Conservation (phyloP, 352 stramenopile species). For the Blastocystis sp. region DNA sequence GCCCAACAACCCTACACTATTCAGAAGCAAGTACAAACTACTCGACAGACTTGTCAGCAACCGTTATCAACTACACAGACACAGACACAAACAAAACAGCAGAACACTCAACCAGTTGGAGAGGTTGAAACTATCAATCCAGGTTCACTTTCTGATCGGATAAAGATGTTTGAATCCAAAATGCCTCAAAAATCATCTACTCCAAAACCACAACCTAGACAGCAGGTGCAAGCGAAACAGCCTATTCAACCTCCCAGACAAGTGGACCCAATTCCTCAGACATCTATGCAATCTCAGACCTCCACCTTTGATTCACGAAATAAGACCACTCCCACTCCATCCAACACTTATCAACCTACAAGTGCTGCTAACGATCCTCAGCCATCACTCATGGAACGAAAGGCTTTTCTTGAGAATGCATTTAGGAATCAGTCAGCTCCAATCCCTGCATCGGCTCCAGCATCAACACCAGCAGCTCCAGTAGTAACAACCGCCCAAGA, state of each 20-base stretch:
- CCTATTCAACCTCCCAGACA: background rate
- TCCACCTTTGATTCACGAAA: background rate
- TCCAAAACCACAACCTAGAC: background rate
- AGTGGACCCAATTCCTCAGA: background rate
- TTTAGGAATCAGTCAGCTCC: background rate
- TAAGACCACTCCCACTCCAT: background rate
- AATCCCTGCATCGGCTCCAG: background rate
- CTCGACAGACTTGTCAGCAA: background rate
- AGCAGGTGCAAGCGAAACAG: background rate
- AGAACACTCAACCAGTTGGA: background rate
- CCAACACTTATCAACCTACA: background rate
- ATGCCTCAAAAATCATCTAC: background rate
- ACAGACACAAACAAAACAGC: background rate
- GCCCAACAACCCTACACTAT: background rate
- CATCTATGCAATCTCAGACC: background rate
- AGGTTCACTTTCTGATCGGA: slow-evolving; percentile 12
- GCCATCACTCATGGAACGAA: background rate
- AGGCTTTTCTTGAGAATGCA: background rate
- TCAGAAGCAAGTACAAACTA: background rate
- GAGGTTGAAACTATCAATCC: slow-evolving; percentile 2
- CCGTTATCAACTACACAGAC: background rate
- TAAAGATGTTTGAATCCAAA: slow-evolving; percentile 46
- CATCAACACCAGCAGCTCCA: background rate
- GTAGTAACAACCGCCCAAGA: background rate
- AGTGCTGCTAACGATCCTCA: background rate